Evolutionary conservation across 2,329 filamentous ascomycete species (phyloP).

Genomic region (Microcyclosporella mali): DNA sequence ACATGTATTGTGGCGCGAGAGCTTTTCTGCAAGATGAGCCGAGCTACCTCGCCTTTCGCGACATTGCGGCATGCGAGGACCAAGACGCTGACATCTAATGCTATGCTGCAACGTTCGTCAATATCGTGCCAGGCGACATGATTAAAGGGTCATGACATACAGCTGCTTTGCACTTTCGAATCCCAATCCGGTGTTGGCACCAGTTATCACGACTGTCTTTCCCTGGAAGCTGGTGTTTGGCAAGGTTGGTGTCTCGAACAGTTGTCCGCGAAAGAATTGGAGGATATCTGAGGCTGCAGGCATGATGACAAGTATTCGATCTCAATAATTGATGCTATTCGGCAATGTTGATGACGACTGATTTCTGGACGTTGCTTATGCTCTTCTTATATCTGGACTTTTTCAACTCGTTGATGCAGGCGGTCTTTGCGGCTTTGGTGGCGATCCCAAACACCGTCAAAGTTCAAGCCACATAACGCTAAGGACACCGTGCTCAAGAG

Average conservation of each 20-base stretch:
- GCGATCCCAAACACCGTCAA: too few species aligned
- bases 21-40: conserved; percentile 19
- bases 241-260: conserved; percentile 10
- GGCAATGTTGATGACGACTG: too few species aligned
- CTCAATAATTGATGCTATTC: too few species aligned
- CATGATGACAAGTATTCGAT: conserved; percentile 1
- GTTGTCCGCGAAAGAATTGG: conserved; percentile 14
- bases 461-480: too few species aligned
- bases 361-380: too few species aligned
- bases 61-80: conserved; percentile 39
- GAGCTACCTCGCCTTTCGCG: conserved; percentile 39
- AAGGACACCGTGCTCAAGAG: too few species aligned
- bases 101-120: not conserved
- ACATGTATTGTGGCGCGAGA: conserved; percentile 31
- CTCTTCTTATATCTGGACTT: too few species aligned
- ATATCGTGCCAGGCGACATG: not conserved
- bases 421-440: too few species aligned
- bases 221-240: conserved; percentile 8
- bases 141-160: not conserved
- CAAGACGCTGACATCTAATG: conserved; percentile 19
- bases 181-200: conserved; percentile 56
- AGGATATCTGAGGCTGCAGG: conserved; percentile 13
- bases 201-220: conserved; percentile 43
- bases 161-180: conserved; percentile 37
- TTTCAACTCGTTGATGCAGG: too few species aligned